Conservation (phyloP, 306 rosid genomes). For the Cicer pinnatifidum region DNA sequence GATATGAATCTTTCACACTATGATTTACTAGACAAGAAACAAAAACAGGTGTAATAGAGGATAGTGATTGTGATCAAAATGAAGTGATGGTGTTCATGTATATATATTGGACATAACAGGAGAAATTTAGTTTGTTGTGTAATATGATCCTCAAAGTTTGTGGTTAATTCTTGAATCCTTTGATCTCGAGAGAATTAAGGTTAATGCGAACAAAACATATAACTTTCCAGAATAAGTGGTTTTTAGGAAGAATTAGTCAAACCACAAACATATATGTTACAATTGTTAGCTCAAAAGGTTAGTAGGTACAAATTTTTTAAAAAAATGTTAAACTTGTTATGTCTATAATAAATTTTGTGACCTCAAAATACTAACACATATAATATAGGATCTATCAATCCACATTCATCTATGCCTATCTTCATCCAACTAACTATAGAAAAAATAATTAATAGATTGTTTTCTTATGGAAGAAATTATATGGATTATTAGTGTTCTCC, state of each 20-base stretch:
- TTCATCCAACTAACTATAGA: too few species aligned
- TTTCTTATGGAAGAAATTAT: too few species aligned
- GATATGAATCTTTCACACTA: constrained; percentile 43
- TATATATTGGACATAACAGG: background rate
- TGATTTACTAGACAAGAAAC: background rate
- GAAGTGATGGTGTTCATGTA: background rate
- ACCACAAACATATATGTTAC: background rate
- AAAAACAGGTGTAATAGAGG: background rate
- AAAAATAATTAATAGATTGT: too few species aligned
- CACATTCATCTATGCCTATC: too few species aligned
- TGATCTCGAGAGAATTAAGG: constrained; percentile 34
- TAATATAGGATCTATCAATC: too few species aligned
- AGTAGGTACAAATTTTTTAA: too few species aligned
- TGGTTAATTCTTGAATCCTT: background rate
- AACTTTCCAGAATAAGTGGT: background rate
- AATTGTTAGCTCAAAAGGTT: too few species aligned
- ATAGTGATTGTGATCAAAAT: background rate
- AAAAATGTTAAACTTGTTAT: too few species aligned
- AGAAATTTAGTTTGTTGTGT: background rate
- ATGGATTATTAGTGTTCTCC: too few species aligned
- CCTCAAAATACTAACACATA: too few species aligned
- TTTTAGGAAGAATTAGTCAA: constrained; percentile 33
- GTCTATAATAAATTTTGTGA: too few species aligned
- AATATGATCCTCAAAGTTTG: background rate
- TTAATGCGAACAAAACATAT: constrained; percentile 12